These are phyloP conservation scores for Dactylonectria macrodidyma DNA, from an alignment of 2,329 filamentous ascomycete species.

Conservation along the genomic window DNA sequence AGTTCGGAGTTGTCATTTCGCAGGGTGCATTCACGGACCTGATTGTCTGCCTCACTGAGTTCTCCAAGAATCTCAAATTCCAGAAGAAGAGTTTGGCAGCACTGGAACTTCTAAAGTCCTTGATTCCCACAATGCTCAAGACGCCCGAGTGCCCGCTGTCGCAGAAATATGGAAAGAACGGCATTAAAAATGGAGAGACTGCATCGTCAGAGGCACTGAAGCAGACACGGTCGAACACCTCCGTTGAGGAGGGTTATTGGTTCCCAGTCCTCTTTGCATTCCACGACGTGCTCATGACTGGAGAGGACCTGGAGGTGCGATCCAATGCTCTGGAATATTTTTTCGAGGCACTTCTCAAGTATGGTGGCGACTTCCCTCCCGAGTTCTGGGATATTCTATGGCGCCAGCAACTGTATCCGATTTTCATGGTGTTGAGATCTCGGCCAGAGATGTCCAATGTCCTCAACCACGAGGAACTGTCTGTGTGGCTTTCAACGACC, in stretches of 20 bases:
- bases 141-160: conserved; percentile 96
- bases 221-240: conserved; percentile 80
- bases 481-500: conserved; percentile 98
- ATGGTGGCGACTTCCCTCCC: conserved; percentile 90
- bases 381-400: conserved; percentile 99
- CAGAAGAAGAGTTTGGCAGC: conserved; percentile 98
- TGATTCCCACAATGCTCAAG: conserved; percentile 94
- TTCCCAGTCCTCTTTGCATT: conserved; percentile 98
- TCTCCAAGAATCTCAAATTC: conserved; percentile 98
- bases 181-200: conserved; percentile 60
- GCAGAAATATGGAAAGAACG: conserved; percentile 65
- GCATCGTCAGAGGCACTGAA: conserved; percentile 61
- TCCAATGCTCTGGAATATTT: conserved; percentile 94
- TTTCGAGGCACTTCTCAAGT: conserved; percentile 91
- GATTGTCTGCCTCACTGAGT: conserved; percentile 96
- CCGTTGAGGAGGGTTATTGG: conserved; percentile 97
- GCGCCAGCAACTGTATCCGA: conserved; percentile 96
- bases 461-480: conserved; percentile 95
- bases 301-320: conserved; percentile 96
- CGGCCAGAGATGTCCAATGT: conserved; percentile 97
- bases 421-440: conserved; percentile 97
- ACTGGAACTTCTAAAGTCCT: conserved; percentile 93
- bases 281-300: conserved; percentile 99
- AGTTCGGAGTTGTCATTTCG: conserved; percentile 95
- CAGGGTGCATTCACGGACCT: conserved; percentile 98